Evolutionary conservation across 768 basidiomycete species (phyloP), one percentile per base, ranked within the genome.

Genomic region (Inosperma sp.): DNA sequence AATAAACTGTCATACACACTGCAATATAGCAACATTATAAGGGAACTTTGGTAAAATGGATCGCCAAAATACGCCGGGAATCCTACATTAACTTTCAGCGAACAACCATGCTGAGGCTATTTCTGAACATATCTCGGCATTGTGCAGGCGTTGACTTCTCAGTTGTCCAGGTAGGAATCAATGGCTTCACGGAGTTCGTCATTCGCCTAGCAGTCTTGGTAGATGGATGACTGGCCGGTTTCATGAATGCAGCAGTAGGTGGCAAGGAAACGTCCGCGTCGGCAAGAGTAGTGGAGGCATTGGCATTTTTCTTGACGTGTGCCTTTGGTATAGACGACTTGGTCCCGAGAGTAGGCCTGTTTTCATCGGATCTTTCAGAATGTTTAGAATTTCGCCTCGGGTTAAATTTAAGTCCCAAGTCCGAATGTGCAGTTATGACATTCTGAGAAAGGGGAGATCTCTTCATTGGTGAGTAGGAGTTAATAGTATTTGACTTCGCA

Each of bases 401-500:
- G 27, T 17, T 17, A 16, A 41, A 40, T 13, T 29, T 37, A 4
- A 45, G 33, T 23, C 44, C 30, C 31, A 34, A 30, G 37, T 43
- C 31, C 48, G 44, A n/a, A 33, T 51, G 46, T 27, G 35, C 40
- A 26, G 56, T 56, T 16, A 54, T 43, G 26, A 57, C 57, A 33
- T 51, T 54, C 25, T 57, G 59, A 17, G 60, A 59, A 4, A 63
- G 42, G 22, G 62, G 62, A 9, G 61, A 60, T 3, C 52, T 49
- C 16, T 37, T 58, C 30, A 35, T 48, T 21, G 61, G 59, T 19
- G 58, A 56, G 50, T 58, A 58, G 16, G 51, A 49, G 17, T 58
- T 59, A 19, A 59, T 43, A 19, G 59, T 62, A 40, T 59, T 58
- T 10, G 63, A 61, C 43, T 61, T 57, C 16, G 59, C 52, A 57